phyloP scores from a whole-genome alignment of 129 eudicot genomes.

The Gnaphalium uliginosum region DNA sequence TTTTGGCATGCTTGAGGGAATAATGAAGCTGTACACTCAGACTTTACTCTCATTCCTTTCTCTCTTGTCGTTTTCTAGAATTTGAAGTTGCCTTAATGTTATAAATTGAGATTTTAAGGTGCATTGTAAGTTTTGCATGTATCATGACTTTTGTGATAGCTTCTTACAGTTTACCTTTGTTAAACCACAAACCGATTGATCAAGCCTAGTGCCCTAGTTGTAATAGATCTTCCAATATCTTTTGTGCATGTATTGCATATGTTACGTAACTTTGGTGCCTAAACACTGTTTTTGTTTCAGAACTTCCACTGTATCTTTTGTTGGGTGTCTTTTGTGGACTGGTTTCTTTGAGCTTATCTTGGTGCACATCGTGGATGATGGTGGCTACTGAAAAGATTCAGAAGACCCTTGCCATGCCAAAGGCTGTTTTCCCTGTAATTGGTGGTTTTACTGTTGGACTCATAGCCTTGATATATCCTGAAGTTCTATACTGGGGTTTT shows the following conservation, averaged over 20 bases:
- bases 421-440: conserved; percentile 59
- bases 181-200: too few species aligned
- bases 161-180: too few species aligned
- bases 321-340: conserved; percentile 86
- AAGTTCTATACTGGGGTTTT: conserved; percentile 97
- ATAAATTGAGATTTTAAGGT: too few species aligned
- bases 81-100: too few species aligned
- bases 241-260: conserved; percentile 20
- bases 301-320: conserved; percentile 91
- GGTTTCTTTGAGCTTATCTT: conserved; percentile 70
- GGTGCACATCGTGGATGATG: conserved; percentile 82
- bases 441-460: conserved; percentile 87
- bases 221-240: too few species aligned
- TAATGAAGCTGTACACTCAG: too few species aligned
- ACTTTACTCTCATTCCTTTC: too few species aligned
- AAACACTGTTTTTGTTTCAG: conserved; percentile 47
- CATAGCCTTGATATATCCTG: conserved; percentile 85
- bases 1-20: too few species aligned
- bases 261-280: conserved; percentile 12
- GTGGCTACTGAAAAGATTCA: conserved; percentile 46
- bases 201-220: too few species aligned
- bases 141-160: too few species aligned
- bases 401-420: conserved; percentile 51
- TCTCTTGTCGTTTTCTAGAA: too few species aligned
- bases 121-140: too few species aligned